phyloP scores from a whole-genome alignment of 495 filamentous ascomycete genomes.

The Sphaerosporella brunnea region DNA sequence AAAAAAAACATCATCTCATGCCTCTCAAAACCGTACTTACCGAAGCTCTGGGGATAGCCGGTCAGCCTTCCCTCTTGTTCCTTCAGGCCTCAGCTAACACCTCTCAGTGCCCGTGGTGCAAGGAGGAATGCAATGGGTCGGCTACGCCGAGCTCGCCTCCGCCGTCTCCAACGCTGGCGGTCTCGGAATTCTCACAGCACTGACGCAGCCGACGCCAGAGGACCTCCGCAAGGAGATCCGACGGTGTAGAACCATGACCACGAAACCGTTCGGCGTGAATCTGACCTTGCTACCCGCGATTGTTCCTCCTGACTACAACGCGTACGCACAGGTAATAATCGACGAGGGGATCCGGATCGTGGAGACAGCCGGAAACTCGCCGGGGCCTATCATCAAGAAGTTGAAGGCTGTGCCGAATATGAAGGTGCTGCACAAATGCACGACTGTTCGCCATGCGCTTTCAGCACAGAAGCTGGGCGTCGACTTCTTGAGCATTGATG shows the following conservation, averaged over 20 bases:
- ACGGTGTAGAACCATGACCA: conserved; percentile 67
- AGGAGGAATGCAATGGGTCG: conserved; percentile 85
- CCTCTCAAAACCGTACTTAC: conserved; percentile 87
- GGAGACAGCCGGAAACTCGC: conserved; percentile 91
- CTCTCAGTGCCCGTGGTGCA: conserved; percentile 78
- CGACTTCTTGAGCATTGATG: conserved; percentile 90
- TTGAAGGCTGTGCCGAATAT: conserved; percentile 55
- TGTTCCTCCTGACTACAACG: conserved; percentile 74
- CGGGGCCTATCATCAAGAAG: conserved; percentile 74
- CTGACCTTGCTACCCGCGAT: conserved; percentile 84
- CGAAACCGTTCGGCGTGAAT: conserved; percentile 85
- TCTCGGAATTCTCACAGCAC: conserved; percentile 80
- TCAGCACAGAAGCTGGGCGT: conserved; percentile 87
- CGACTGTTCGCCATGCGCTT: conserved; percentile 83
- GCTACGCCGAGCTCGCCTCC: conserved; percentile 68
- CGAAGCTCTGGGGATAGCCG: conserved; percentile 66
- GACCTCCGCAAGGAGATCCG: conserved; percentile 87
- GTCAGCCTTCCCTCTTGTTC: conserved; percentile 31
- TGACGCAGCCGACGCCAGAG: conserved; percentile 86
- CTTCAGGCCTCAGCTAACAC: conserved; percentile 1
- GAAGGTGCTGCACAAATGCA: conserved; percentile 91
- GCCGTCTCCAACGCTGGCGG: conserved; percentile 93
- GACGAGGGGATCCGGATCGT: conserved; percentile 82
- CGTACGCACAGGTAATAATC: conserved; percentile 83
- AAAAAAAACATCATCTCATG: conserved; percentile 36